These are phyloP conservation scores for Sicyos baderoa DNA, from an alignment of 306 rosid genomes.

Conservation along the genomic window DNA sequence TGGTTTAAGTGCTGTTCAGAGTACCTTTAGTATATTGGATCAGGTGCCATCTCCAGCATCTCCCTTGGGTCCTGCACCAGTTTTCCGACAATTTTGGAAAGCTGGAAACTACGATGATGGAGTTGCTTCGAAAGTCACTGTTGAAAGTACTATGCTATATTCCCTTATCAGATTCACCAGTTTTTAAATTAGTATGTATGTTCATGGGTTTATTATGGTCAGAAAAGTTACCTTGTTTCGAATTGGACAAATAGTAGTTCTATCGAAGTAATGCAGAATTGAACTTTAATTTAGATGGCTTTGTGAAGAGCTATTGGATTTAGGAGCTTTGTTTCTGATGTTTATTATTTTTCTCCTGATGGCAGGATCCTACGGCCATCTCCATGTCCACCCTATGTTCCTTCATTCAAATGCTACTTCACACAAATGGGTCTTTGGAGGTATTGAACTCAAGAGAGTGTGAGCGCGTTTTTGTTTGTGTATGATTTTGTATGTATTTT, in stretches of 20 bases:
- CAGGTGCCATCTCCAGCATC: constrained; percentile 43
- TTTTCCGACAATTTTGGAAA: constrained; percentile 84
- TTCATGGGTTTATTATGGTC: background rate
- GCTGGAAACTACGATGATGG: constrained; percentile 66
- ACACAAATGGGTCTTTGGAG: constrained; percentile 96
- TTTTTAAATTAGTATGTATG: background rate
- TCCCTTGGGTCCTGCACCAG: constrained; percentile 48
- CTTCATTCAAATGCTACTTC: constrained; percentile 98
- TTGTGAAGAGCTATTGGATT: background rate
- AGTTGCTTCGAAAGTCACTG: constrained; percentile 37
- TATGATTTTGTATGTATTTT: background rate
- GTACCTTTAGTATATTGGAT: constrained; percentile 56
- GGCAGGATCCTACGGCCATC: constrained; percentile 60
- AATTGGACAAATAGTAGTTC: background rate
- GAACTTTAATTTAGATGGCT: constrained; percentile 4
- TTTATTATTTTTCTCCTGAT: background rate
- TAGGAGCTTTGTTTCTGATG: background rate
- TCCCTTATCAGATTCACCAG: background rate
- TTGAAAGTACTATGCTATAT: constrained; percentile 48
- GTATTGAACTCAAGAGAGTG: constrained; percentile 31
- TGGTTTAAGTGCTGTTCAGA: constrained; percentile 50
- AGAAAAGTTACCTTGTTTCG: background rate
- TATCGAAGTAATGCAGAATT: background rate
- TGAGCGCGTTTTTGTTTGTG: background rate
- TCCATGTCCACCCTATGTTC: constrained; percentile 75